These are phyloP conservation scores for Psidium friedrichsthalianum DNA, from an alignment of 345 rosid genomes.

Conservation along the genomic window DNA sequence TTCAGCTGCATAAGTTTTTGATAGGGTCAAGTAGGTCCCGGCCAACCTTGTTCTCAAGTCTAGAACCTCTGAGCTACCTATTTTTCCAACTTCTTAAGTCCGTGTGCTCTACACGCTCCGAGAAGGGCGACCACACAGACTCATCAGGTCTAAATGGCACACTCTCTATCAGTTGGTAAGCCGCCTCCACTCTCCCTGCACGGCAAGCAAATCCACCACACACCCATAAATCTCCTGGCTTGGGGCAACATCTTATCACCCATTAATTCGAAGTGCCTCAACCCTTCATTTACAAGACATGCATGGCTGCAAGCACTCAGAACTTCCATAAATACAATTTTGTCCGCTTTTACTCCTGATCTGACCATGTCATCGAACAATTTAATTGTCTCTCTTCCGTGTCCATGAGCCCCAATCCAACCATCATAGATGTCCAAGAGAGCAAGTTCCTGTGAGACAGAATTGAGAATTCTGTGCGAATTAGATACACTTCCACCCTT, in stretches of 20 bases:
- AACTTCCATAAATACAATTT: slow-evolving; percentile 71
- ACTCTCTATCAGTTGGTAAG: slow-evolving; percentile 46
- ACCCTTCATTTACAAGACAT: slow-evolving; percentile 64
- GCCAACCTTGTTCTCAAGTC: slow-evolving; percentile 46
- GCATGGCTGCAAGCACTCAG: slow-evolving; percentile 81
- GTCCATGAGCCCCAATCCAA: slow-evolving; percentile 79
- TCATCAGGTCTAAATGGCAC: slow-evolving; percentile 73
- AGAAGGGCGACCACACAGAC: slow-evolving; percentile 65
- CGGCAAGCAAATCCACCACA: slow-evolving; percentile 68
- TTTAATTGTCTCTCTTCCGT: slow-evolving; percentile 47
- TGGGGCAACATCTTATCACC: slow-evolving; percentile 27
- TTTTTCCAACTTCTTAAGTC: slow-evolving; percentile 35
- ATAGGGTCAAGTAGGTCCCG: slow-evolving; percentile 51
- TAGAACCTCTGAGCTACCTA: slow-evolving; percentile 48
- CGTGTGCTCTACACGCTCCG: slow-evolving; percentile 64
- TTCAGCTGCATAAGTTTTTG: slow-evolving; percentile 66
- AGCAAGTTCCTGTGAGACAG: slow-evolving; percentile 35
- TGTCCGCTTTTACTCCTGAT: slow-evolving; percentile 59
- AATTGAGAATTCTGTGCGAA: slow-evolving; percentile 33
- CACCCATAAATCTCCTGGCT: slow-evolving; percentile 68
- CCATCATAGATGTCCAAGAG: slow-evolving; percentile 94
- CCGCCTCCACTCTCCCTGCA: slow-evolving; percentile 73
- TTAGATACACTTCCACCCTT: slow-evolving; percentile 57
- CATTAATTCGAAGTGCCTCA: slow-evolving; percentile 51
- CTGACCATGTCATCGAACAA: slow-evolving; percentile 68